phyloP scores from a whole-genome alignment of 164 flowering plant species.

The Amborella trichopoda region DNA sequence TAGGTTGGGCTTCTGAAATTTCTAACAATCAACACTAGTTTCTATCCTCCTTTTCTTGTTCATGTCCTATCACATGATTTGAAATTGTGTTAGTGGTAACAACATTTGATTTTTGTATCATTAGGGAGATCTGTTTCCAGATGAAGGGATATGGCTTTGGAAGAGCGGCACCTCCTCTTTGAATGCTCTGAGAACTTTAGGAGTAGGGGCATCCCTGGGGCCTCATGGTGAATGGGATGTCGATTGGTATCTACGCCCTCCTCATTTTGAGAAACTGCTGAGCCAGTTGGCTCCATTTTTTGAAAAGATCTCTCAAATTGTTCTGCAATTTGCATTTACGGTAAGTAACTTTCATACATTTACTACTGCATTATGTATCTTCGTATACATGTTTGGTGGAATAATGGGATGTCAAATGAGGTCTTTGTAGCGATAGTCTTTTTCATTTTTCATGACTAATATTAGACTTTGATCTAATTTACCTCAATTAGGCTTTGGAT shows the following conservation, averaged over 20 bases:
- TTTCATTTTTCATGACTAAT: too few species aligned
- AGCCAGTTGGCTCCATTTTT: conserved; percentile 61
- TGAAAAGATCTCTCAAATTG: conserved; percentile 59
- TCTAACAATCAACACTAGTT: too few species aligned
- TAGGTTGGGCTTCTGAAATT: too few species aligned
- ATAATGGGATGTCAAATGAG: too few species aligned
- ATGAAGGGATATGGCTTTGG: conserved; percentile 88
- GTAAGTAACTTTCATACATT: conserved; percentile 31
- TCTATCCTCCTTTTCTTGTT: not conserved
- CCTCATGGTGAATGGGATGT: conserved; percentile 58
- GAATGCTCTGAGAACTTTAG: conserved; percentile 55
- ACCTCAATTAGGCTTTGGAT: conserved; percentile 48
- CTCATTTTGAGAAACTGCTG: conserved; percentile 44
- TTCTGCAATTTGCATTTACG: conserved; percentile 68
- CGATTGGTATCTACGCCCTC: conserved; percentile 72
- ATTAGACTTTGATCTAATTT: not conserved
- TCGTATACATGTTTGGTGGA: too few species aligned
- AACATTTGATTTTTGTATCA: conserved; percentile 5
- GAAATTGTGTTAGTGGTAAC: not conserved
- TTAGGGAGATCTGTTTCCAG: conserved; percentile 87
- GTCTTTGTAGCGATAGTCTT: too few species aligned
- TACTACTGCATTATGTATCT: too few species aligned
- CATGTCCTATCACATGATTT: not conserved
- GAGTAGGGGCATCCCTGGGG: conserved; percentile 70
- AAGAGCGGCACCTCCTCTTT: conserved; percentile 72